Evolutionary conservation across 192 early-diverging fungal species (phyloP).

Genomic region (Coemansia sp.): DNA sequence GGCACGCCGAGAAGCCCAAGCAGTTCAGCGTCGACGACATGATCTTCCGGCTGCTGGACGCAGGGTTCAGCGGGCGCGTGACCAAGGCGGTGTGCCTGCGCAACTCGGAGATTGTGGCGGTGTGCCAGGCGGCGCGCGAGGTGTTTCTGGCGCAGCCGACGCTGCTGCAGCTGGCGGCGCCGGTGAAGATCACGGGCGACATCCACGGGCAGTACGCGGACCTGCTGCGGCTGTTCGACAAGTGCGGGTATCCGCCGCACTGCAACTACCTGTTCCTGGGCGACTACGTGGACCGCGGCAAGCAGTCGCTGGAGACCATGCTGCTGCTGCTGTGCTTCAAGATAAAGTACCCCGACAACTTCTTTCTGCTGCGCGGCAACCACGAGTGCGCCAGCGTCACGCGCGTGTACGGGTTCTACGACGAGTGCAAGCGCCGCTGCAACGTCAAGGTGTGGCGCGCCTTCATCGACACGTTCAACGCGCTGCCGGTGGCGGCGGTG

Average conservation of each 20-base stretch:
- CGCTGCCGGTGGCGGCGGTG: constrained; percentile 84
- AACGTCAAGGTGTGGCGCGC: constrained; percentile 87
- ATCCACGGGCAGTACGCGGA: constrained; percentile 96
- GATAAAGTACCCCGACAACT: constrained; percentile 95
- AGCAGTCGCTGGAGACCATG: constrained; percentile 92
- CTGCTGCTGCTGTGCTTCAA: constrained; percentile 91
- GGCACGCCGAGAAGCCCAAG: constrained; percentile 54
- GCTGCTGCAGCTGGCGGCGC: constrained; percentile 69
- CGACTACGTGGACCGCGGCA: constrained; percentile 98
- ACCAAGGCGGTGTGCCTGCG: constrained; percentile 79
- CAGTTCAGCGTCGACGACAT: constrained; percentile 79
- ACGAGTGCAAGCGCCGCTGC: constrained; percentile 90
- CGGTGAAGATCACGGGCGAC: constrained; percentile 82
- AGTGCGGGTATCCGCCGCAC: constrained; percentile 86
- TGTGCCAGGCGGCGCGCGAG: constrained; percentile 85
- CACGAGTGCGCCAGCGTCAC: constrained; percentile 95
- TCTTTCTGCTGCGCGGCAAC: constrained; percentile 95
- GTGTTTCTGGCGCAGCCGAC: constrained; percentile 85
- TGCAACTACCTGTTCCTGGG: constrained; percentile 92
- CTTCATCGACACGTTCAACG: constrained; percentile 93
- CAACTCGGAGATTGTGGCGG: constrained; percentile 76
- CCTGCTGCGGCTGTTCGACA: constrained; percentile 86
- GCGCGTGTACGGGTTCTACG: constrained; percentile 93
- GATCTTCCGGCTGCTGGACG: constrained; percentile 78
- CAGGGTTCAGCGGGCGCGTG: constrained; percentile 67